A percentile compares a stretch with the other conserved stretches of the same genome.
phyloP scores from a whole-genome alignment of 768 basidiomycete species.

The Boletellus sp. region DNA sequence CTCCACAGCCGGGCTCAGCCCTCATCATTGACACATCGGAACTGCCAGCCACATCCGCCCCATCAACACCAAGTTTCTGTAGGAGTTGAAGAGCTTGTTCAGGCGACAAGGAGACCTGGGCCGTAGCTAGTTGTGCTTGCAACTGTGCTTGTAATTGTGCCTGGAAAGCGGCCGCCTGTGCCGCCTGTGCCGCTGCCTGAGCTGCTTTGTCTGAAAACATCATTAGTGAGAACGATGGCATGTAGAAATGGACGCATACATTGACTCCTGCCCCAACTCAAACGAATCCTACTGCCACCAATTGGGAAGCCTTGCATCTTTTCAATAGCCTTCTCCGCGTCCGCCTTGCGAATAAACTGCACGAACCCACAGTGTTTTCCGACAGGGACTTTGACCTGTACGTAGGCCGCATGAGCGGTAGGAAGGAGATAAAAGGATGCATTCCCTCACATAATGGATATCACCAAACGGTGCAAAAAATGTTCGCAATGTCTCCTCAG shows the following conservation, averaged over 20 bases:
- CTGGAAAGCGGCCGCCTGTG: conserved; percentile 71
- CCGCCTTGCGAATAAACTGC: conserved; percentile 87
- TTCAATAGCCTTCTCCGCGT: conserved; percentile 90
- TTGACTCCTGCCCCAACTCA: conserved; percentile 94
- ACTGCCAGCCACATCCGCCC: conserved; percentile 29
- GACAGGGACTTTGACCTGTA: conserved; percentile 90
- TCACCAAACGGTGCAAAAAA: conserved; percentile 93
- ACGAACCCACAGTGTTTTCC: conserved; percentile 96
- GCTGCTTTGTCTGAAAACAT: conserved; percentile 72
- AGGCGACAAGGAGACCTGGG: conserved; percentile 40
- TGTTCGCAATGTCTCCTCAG: conserved; percentile 86
- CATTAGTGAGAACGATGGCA: conserved; percentile 3
- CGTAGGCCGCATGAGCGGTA: conserved; percentile 4
- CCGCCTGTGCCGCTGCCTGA: conserved; percentile 82
- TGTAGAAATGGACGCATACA: conserved; percentile 40
- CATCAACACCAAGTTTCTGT: conserved; percentile 49
- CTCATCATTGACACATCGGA: conserved; percentile 8
- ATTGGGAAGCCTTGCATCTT: conserved; percentile 97
- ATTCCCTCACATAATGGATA: conserved; percentile 75
- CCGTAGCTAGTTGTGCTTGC: conserved; percentile 30
- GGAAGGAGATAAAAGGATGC: background rate
- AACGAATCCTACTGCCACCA: conserved; percentile 83
- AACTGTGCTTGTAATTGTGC: conserved; percentile 37
- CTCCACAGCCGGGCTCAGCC: conserved; percentile 10
- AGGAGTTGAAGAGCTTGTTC: conserved; percentile 64